Percentiles rank a stretch among this genome's conserved stretches.
Conservation (phyloP, 495 filamentous ascomycete species). For the Saxophila tyrrhenica region DNA sequence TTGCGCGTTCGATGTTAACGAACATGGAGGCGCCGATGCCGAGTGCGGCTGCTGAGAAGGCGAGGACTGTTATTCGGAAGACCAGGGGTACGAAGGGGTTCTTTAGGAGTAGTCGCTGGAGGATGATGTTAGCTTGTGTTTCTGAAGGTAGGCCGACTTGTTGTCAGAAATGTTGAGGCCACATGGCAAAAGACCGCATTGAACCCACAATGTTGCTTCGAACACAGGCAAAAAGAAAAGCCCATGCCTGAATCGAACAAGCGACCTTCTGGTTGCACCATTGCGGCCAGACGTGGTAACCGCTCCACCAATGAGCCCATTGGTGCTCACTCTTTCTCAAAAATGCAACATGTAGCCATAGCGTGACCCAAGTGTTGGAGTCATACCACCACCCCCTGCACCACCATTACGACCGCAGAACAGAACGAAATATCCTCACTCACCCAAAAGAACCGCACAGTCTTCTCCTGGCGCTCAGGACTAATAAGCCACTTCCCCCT, state of each 20-base stretch:
- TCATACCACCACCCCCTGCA: no score
- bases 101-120: constrained; percentile 17
- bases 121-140: background rate
- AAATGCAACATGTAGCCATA: background rate
- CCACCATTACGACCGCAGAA: no score
- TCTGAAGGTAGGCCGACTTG: no score
- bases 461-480: constrained; percentile 16
- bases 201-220: no score
- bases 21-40: constrained; percentile 65
- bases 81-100: constrained; percentile 78
- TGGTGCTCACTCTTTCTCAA: no score
- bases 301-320: background rate
- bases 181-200: no score
- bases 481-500: constrained; percentile 16
- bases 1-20: constrained; percentile 21
- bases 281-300: background rate
- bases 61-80: constrained; percentile 71
- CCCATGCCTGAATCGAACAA: background rate
- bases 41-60: constrained; percentile 72
- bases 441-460: constrained; percentile 16
- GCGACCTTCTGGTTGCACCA: background rate
- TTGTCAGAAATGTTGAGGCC: no score
- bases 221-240: background rate
- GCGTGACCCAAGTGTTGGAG: background rate
- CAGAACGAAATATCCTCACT: background rate